phyloP scores from a whole-genome alignment of 768 basidiomycete species.

The Rhizopogon vinicolor region DNA sequence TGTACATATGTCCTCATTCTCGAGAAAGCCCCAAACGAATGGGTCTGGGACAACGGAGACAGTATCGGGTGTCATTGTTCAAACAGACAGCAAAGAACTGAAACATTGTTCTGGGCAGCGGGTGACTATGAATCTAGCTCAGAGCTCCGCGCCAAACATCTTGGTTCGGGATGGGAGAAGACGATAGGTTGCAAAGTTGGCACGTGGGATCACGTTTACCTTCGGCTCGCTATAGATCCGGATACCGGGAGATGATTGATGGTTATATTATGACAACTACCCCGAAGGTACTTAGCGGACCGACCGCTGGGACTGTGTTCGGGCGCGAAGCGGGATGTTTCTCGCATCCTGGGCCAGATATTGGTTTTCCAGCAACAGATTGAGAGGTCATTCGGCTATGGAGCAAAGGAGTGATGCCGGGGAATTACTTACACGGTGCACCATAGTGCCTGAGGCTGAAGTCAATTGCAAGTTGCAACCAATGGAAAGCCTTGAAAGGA shows the following conservation, averaged over 20 bases:
- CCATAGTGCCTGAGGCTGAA: no score
- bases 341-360: no score
- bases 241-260: constrained; percentile 60
- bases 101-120: constrained; percentile 51
- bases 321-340: constrained; percentile 45
- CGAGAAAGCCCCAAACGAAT: constrained; percentile 59
- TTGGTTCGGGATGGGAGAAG: constrained; percentile 55
- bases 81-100: constrained; percentile 30
- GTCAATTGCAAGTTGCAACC: no score
- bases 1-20: constrained; percentile 57
- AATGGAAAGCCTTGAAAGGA: no score
- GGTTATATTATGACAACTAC: constrained; percentile 63
- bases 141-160: constrained; percentile 44
- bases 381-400: not conserved
- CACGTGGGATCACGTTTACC: constrained; percentile 70
- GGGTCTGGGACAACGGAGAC: constrained; percentile 64
- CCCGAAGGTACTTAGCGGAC: constrained; percentile 64
- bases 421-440: not conserved
- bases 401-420: not conserved
- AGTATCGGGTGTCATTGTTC: constrained; percentile 44
- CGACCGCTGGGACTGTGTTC: constrained; percentile 61
- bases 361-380: no score
- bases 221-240: constrained; percentile 60
- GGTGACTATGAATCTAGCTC: constrained; percentile 64
- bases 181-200: constrained; percentile 52